Evolutionary conservation across 2,329 filamentous ascomycete genomes (phyloP), one percentile per base, ranked within the genome.

Genomic region (Trichoderma afroharzianum): DNA sequence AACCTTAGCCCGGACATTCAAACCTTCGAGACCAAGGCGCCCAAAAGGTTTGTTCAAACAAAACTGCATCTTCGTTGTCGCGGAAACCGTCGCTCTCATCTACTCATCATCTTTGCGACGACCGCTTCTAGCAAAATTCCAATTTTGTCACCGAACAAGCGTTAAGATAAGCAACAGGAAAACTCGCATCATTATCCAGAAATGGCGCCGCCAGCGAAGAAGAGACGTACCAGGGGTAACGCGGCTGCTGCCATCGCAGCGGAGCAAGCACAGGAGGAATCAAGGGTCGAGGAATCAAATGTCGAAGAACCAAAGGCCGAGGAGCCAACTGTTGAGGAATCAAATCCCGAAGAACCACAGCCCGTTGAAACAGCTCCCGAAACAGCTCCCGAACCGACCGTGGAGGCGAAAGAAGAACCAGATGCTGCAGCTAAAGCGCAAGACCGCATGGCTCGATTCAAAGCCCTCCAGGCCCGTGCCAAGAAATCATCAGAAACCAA

Each of bases 371-470:
- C 59, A n/a, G 24, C 14, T 8, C 33, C 64, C 59, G 32, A 62
- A 43, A 0, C 59, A 18, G 21, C 6, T 7, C 33, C 64, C 9
- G 33, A 64, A 26, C 6, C 68, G 63, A 74, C 78, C 36, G 59
- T 76, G 50, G 72, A 76, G 2, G 68, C 66, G 62, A 28, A 50
- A n/a, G 33, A 73, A 68, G 76, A 80, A 5, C 43, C 63, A 30
- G 74, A 79, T 63, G 80, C 83, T n/a, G 77, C 81, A 21, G 76
- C 80, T 32, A 87, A 87, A 76, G 84, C 88, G 33, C 83, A 89
- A 76, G 92, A 95, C 70, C 90, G 94, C 70, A 85, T 90, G 81
- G 93, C 93, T 63, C 91, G 93, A 74, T 98, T 98, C 85, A 95
- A 94, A 80, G 92, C 93, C 4, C 89, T 98, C 18, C 91, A 97